A percentile compares a stretch with the other conserved stretches of the same genome.
Conservation (phyloP, 106 monocot genomes). For the Hemerocallis citrina region DNA sequence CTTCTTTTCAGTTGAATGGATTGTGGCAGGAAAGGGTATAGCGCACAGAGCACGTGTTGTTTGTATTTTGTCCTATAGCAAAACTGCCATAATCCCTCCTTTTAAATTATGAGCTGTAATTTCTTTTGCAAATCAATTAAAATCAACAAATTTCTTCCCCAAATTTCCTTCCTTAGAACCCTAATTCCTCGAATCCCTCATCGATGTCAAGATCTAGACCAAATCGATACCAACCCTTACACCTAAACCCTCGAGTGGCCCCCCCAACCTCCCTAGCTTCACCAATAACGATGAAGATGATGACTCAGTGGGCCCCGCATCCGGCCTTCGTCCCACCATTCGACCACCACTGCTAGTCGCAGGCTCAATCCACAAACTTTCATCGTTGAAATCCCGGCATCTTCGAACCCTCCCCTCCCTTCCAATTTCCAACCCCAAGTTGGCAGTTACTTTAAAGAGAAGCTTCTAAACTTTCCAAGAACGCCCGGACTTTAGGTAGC, state of each 20-base stretch:
- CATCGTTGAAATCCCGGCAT: conserved; percentile 43
- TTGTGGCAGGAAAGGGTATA: too few species aligned
- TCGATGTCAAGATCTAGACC: too few species aligned
- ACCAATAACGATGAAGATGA: conserved; percentile 89
- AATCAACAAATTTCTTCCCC: too few species aligned
- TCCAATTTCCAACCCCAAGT: conserved; percentile 57
- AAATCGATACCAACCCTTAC: background rate
- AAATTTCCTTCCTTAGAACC: too few species aligned
- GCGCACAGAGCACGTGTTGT: too few species aligned
- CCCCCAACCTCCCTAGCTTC: conserved; percentile 73
- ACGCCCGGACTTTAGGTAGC: conserved; percentile 79
- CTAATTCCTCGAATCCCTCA: too few species aligned
- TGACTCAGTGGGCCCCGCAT: background rate
- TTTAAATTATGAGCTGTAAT: too few species aligned
- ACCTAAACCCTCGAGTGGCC: background rate
- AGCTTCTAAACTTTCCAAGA: conserved; percentile 88
- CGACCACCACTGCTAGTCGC: conserved; percentile 6
- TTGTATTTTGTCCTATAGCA: too few species aligned
- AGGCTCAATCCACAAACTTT: conserved; percentile 38
- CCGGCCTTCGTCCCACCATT: background rate
- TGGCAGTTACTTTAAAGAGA: conserved; percentile 87
- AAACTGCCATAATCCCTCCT: too few species aligned
- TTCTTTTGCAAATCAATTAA: too few species aligned
- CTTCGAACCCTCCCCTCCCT: background rate
- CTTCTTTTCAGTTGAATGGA: too few species aligned